Evolutionary conservation across 1,284 basidiomycete genomes (phyloP).

Genomic region (Apiotrichum montevideense): DNA sequence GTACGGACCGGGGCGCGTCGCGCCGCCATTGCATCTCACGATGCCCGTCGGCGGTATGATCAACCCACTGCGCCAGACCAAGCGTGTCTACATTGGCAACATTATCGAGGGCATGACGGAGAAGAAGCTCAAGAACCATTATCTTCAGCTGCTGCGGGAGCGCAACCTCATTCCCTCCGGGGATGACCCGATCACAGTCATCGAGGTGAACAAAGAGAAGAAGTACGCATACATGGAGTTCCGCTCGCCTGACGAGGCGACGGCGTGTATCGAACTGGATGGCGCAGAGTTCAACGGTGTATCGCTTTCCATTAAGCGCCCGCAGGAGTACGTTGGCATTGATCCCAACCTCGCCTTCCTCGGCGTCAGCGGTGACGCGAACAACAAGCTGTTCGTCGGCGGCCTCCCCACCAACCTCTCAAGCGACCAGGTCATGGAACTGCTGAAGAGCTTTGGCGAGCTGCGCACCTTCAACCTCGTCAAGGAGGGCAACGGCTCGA

Average conservation of each 20-base stretch:
- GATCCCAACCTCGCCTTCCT: conserved; percentile 68
- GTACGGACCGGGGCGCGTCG: conserved; percentile 40
- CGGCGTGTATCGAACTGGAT: conserved; percentile 92
- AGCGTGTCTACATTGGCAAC: conserved; percentile 91
- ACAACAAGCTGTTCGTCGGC: conserved; percentile 97
- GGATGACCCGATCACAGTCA: conserved; percentile 82
- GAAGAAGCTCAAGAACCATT: conserved; percentile 80
- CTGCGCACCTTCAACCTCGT: conserved; percentile 97
- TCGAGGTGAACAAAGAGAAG: conserved; percentile 96
- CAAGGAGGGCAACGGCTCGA: conserved; percentile 69
- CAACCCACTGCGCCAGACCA: conserved; percentile 82
- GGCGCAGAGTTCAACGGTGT: conserved; percentile 81
- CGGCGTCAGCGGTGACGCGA: conserved; percentile 92
- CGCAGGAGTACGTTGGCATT: conserved; percentile 79
- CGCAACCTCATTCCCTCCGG: conserved; percentile 71
- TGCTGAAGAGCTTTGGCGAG: conserved; percentile 95
- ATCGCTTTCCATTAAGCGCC: conserved; percentile 88
- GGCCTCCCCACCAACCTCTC: conserved; percentile 91
- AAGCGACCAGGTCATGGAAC: conserved; percentile 95
- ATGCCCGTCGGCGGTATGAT: conserved; percentile 55
- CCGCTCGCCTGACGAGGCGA: conserved; percentile 92
- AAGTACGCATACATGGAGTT: conserved; percentile 98
- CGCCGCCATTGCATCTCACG: conserved; percentile 40
- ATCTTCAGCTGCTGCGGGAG: conserved; percentile 92
- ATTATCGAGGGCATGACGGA: conserved; percentile 89